These are phyloP conservation scores for Catunica adiposa DNA, from an alignment of 2,329 filamentous ascomycete genomes.

Conservation along the genomic window DNA sequence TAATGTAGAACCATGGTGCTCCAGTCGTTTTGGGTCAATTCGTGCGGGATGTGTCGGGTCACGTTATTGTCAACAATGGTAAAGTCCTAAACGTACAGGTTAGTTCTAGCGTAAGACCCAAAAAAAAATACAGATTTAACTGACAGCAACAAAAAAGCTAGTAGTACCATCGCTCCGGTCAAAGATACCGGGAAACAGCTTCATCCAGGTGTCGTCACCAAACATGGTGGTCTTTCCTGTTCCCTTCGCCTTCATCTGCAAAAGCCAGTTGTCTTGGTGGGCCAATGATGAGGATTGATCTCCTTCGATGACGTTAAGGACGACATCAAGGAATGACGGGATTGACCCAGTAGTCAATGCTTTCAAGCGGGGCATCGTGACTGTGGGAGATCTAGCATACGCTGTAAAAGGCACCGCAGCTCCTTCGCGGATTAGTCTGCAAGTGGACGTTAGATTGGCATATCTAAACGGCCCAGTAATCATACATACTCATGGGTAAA, in stretches of 20 bases:
- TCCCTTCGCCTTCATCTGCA: conserved; percentile 65
- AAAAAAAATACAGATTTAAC: conserved; percentile 19
- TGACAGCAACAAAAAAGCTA: conserved; percentile 93
- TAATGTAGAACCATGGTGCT: conserved; percentile 89
- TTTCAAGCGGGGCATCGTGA: conserved; percentile 96
- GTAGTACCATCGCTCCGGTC: conserved; percentile 78
- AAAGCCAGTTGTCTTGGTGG: conserved; percentile 86
- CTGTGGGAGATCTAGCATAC: conserved; percentile 87
- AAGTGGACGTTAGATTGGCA: background rate
- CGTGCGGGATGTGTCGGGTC: conserved; percentile 67
- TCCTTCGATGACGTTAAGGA: conserved; percentile 88
- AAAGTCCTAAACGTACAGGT: conserved; percentile 52
- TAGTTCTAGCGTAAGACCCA: background rate
- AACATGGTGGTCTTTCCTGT: conserved; percentile 77
- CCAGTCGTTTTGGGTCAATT: conserved; percentile 70
- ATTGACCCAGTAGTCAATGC: conserved; percentile 94
- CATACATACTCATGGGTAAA: conserved; percentile 66
- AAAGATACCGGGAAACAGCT: conserved; percentile 83
- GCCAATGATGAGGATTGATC: conserved; percentile 80
- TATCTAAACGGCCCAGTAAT: background rate
- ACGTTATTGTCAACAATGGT: conserved; percentile 97
- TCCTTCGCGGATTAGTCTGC: conserved; percentile 67
- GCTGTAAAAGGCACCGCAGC: conserved; percentile 84
- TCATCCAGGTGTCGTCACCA: conserved; percentile 96
- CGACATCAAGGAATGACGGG: conserved; percentile 93